Evolutionary conservation across 2,329 filamentous ascomycete species (phyloP).

Genomic region (Aureobasidium namibiae): DNA sequence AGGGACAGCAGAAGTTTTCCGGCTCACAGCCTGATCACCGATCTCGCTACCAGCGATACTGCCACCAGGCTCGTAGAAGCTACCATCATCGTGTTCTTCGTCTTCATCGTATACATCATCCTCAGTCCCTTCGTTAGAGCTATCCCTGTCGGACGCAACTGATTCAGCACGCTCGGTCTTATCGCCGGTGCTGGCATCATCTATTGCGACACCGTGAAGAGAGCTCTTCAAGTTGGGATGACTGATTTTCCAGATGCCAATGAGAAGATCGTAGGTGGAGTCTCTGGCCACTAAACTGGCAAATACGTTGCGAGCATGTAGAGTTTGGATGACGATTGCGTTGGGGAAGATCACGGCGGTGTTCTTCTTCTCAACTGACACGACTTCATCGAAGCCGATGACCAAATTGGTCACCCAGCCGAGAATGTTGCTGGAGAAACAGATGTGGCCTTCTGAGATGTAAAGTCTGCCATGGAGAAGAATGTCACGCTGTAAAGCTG

Average conservation of each 20-base stretch:
- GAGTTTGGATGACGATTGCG: slow-evolving; percentile 89
- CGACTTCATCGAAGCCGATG: slow-evolving; percentile 96
- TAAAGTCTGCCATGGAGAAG: slow-evolving; percentile 89
- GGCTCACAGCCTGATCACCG: slow-evolving; percentile 42
- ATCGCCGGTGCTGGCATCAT: slow-evolving; percentile 69
- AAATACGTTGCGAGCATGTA: slow-evolving; percentile 93
- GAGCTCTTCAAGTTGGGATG: slow-evolving; percentile 89
- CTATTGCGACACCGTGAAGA: slow-evolving; percentile 76
- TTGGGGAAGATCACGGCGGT: slow-evolving; percentile 96
- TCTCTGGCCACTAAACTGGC: slow-evolving; percentile 91
- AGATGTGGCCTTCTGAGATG: slow-evolving; percentile 93
- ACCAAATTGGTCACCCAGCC: slow-evolving; percentile 97
- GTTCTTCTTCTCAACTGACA: slow-evolving; percentile 92
- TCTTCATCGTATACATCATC: slow-evolving; percentile 75
- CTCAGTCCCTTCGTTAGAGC: slow-evolving; percentile 56
- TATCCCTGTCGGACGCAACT: slow-evolving; percentile 34
- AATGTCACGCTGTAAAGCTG: slow-evolving; percentile 90
- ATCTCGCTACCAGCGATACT: slow-evolving; percentile 48
- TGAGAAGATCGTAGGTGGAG: slow-evolving; percentile 91
- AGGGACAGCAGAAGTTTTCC: slow-evolving; percentile 61
- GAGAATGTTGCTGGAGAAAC: slow-evolving; percentile 97
- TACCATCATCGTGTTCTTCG: slow-evolving; percentile 61
- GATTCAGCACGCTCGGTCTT: slow-evolving; percentile 82
- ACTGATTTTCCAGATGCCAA: slow-evolving; percentile 97
- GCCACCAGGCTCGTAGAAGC: slow-evolving; percentile 45